phyloP scores from a whole-genome alignment of 441 rosid species.

The Aquilaria agallochum region DNA sequence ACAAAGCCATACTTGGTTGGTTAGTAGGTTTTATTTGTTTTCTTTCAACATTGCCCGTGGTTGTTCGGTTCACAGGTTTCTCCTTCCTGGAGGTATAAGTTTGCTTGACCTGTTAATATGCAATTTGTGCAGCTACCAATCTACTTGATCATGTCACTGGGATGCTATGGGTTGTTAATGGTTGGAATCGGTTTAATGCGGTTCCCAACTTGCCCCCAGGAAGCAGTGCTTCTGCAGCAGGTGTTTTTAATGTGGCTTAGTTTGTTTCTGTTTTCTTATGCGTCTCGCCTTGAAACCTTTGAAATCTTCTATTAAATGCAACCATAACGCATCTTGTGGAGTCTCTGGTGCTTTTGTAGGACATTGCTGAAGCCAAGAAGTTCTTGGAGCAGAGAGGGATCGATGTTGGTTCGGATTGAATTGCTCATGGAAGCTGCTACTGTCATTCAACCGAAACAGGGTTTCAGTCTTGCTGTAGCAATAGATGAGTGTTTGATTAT shows the following conservation, averaged over 20 bases:
- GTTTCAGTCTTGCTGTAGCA: too few species aligned
- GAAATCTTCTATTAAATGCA: neutral
- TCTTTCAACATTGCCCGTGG: neutral
- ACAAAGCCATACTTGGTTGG: conserved; percentile 67
- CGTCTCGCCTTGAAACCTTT: neutral
- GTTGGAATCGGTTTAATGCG: conserved; percentile 82
- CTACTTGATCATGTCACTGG: conserved; percentile 71
- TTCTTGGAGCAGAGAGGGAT: conserved; percentile 62
- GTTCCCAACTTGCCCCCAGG: conserved; percentile 93
- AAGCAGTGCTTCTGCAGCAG: conserved; percentile 76
- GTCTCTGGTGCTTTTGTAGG: conserved; percentile 27
- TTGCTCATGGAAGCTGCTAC: too few species aligned
- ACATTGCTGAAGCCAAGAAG: conserved; percentile 62
- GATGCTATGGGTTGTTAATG: conserved; percentile 93
- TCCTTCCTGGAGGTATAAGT: neutral
- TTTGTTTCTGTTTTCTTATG: neutral
- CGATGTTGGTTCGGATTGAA: conserved; percentile 50
- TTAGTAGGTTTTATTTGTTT: conserved; percentile 29
- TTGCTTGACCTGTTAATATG: conserved; percentile 8
- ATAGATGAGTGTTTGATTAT: too few species aligned
- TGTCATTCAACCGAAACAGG: too few species aligned
- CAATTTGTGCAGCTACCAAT: conserved; percentile 51
- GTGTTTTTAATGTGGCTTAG: conserved; percentile 21
- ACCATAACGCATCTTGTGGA: neutral
- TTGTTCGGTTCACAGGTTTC: too few species aligned